These are phyloP conservation scores for Ceratocystis diversiconidia DNA, from an alignment of 2,329 filamentous ascomycete species.

Conservation along the genomic window DNA sequence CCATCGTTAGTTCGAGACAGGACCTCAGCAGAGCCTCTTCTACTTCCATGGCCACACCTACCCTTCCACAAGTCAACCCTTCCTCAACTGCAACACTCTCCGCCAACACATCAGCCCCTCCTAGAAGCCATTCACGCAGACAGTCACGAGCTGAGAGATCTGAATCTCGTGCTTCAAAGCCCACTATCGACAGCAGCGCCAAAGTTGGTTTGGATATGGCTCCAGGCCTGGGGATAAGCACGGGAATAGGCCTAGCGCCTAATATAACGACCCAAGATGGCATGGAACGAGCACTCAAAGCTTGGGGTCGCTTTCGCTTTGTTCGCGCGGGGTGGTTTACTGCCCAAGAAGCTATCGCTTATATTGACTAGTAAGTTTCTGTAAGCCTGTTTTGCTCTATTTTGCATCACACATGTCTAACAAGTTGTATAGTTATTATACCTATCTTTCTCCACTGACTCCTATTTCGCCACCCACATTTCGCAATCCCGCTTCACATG, in stretches of 20 bases:
- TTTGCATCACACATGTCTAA: not conserved
- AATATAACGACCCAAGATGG: slow-evolving; percentile 23
- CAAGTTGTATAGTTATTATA: slow-evolving; percentile 55
- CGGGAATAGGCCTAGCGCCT: slow-evolving; percentile 28
- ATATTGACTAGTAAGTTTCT: slow-evolving; percentile 67
- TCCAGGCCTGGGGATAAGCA: not conserved
- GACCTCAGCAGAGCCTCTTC: slow-evolving; percentile 14
- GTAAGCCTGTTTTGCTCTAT: slow-evolving; percentile 10
- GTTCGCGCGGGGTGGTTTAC: slow-evolving; percentile 97
- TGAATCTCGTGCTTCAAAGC: slow-evolving; percentile 8
- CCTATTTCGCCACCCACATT: slow-evolving; percentile 90
- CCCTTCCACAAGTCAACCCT: not conserved
- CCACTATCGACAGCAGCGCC: slow-evolving; percentile 26
- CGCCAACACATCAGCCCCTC: not conserved
- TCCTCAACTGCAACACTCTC: not conserved
- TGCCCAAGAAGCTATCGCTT: slow-evolving; percentile 79
- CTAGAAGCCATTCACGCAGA: slow-evolving; percentile 8
- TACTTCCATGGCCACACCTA: slow-evolving; percentile 9
- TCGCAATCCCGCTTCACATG: slow-evolving; percentile 63
- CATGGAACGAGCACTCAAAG: slow-evolving; percentile 50
- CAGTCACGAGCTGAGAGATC: slow-evolving; percentile 9
- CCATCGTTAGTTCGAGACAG: slow-evolving; percentile 19
- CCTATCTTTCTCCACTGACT: slow-evolving; percentile 77
- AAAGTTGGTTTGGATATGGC: not conserved
- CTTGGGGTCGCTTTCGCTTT: slow-evolving; percentile 88